These are phyloP conservation scores for Bolboschoenus planiculmis DNA, from an alignment of 176 grass and related monocot genomes.

Conservation along the genomic window DNA sequence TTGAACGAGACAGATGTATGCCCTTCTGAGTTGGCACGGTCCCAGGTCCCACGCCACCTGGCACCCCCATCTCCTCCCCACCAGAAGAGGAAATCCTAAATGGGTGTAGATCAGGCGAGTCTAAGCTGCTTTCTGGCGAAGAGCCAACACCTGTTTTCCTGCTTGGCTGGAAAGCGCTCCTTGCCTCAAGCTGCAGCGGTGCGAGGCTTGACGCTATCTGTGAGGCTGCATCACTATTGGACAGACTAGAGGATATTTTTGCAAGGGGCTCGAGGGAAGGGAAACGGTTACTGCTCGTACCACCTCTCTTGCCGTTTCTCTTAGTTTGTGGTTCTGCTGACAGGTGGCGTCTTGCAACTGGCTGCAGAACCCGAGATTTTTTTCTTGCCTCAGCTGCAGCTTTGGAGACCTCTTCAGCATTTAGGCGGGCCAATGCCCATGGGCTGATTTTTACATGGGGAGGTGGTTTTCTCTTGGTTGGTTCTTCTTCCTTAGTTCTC, in stretches of 20 bases:
- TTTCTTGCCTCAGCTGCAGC: slow-evolving; percentile 72
- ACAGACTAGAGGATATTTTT: slow-evolving; percentile 53
- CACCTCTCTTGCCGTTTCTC: slow-evolving; percentile 44
- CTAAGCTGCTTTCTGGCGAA: slow-evolving; percentile 87
- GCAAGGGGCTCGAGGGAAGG: slow-evolving; percentile 71
- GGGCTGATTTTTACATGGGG: slow-evolving; percentile 82
- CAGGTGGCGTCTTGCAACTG: slow-evolving; percentile 35
- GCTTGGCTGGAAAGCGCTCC: slow-evolving; percentile 67
- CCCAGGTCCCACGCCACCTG: slow-evolving; percentile 7
- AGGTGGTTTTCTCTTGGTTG: slow-evolving; percentile 52
- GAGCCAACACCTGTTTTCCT: slow-evolving; percentile 43
- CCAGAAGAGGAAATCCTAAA: slow-evolving; percentile 62
- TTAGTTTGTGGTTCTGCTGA: slow-evolving; percentile 34
- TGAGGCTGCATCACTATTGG: slow-evolving; percentile 37
- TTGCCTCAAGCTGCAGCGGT: slow-evolving; percentile 83
- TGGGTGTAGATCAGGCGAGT: slow-evolving; percentile 86
- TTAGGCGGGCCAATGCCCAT: slow-evolving; percentile 91
- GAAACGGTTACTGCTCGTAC: slow-evolving; percentile 37
- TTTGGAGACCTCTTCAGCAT: slow-evolving; percentile 95
- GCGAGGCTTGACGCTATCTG: slow-evolving; percentile 61
- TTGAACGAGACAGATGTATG: slow-evolving; percentile 61
- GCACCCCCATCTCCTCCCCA: slow-evolving; percentile 51
- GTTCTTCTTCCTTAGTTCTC: slow-evolving; percentile 57
- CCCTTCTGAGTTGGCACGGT: slow-evolving; percentile 40
- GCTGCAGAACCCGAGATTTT: slow-evolving; percentile 87